Base-by-base conservation (phyloP, 1,284 basidiomycete species). In the Polyporus tsugae region DNA sequence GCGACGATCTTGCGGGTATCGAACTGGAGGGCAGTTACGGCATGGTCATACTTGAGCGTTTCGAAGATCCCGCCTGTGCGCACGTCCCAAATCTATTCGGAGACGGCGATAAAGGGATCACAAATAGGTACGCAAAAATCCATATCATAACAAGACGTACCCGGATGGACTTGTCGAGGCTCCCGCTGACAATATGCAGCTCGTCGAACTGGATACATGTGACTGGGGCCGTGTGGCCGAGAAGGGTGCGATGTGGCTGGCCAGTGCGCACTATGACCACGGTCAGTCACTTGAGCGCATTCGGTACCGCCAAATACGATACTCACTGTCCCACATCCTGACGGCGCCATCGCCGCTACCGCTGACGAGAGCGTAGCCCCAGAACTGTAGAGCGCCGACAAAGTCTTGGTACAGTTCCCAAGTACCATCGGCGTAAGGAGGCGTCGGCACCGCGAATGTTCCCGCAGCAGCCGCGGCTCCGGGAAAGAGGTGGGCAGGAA, bases 121-220 rank as follows among this genome's bases (percentile, higher is more conserved):
- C 10, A 41, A 25, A 39, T 41, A 41, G 15, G 58, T 2, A 29
- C 22, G 15, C 38, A 15, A n/a, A 6, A 22, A 10, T 7, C 22
- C 44, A 15, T 53, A 38, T 7, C 35, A 62, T n/a, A 29, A 58
- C 29, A 39, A 53, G 7, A 84, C 90, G 74, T 76, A 96, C 95
- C 78, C 93, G 85, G 69, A 98, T 86, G n/a, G 95, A 93, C 82
- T 96, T 97, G 83, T 99, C 97, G 62, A 98, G 84, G 80, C 93
- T 94, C 53, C 97, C 97, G 62, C 92, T 96, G 63, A 94, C 91
- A 75, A 99, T 91, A 79, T 98, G 92, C 68, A 93, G 86, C 82
- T 99, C 97, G 83, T 99, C 98, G 76, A 99, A 99, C 79, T 99
- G 98, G 25, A 99, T 84, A 76, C 92, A 96, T 2, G 96, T 99